phyloP scores from a whole-genome alignment of 208 protist genomes.

The Acanthamoeba triangularis region DNA sequence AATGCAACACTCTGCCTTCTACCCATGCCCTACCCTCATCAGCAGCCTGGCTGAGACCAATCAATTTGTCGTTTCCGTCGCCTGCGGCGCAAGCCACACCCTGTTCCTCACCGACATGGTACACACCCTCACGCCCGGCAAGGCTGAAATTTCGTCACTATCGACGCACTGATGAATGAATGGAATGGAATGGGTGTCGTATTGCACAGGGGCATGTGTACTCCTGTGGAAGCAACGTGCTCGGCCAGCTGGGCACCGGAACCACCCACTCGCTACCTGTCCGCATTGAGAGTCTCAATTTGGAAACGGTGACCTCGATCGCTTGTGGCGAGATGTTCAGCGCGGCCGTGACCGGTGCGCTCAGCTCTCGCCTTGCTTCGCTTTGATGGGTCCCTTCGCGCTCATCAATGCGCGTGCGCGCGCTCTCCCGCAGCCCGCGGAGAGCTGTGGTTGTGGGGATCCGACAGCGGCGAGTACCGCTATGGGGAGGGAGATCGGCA shows the following conservation, averaged over 20 bases:
- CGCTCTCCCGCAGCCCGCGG: background rate
- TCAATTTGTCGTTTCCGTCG: background rate
- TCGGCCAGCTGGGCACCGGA: background rate
- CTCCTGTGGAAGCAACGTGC: background rate
- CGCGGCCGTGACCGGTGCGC: background rate
- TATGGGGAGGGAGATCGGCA: background rate
- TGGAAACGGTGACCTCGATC: background rate
- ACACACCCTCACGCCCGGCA: background rate
- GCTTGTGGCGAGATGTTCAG: background rate
- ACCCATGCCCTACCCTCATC: background rate
- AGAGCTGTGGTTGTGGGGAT: constrained; percentile 12
- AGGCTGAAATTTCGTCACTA: background rate
- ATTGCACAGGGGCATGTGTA: background rate
- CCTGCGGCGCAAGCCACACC: constrained; percentile 9
- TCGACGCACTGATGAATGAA: background rate
- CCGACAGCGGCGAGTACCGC: too few relatives aligned
- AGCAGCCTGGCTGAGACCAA: background rate
- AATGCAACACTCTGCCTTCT: background rate
- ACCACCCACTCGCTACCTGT: background rate
- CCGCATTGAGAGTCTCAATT: background rate
- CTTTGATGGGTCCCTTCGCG: background rate
- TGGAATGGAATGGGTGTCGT: too few relatives aligned
- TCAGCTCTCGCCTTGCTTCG: background rate
- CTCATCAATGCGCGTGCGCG: background rate
- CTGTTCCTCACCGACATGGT: background rate